Evolutionary conservation across 176 grass and related monocot genomes (phyloP), one percentile per base, ranked within the genome.

Genomic region (Juncus inflexus): DNA sequence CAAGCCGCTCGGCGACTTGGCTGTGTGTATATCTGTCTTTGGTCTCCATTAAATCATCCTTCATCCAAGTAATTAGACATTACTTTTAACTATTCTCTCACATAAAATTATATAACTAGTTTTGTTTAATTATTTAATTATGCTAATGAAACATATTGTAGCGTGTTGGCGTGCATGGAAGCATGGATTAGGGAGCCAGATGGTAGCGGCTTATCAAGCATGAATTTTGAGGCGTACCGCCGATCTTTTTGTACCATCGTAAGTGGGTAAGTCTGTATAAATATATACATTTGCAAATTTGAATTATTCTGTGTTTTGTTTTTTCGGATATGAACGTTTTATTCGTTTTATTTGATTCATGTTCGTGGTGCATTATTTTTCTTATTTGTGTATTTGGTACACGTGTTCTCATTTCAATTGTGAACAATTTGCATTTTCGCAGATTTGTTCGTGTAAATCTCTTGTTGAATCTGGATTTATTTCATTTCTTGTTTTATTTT

Each of bases 141-240:
- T n/a, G n/a, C 39, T 58, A 50, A 55, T 70, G 47, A n/a, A 9
- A 71, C 57, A 40, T 10, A 55, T 40, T 69, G 66, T 37, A 71
- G 67, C 37, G 9, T 42, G 9, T 58, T 71, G 37, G 51, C 67
- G 42, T 71, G 67, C 67, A 71, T 71, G 66, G 82, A 78, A 57
- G 82, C 76, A 8, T 96, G 85, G 83, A 64, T 91, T 60, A 50
- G 42, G 10, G 37, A 72, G 9, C 58, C 73, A 55, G 35, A 63
- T 2, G 58, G 42, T 7, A 49, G 42, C 51, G 66, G 71, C 0
- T 73, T 50, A 3, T 63, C 58, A 2, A 63, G 11, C 43, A 72
- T 49, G 61, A 43, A 14, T 55, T 99, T 99, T 57, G 53, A 89
- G 12, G 67, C 52, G 15, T 92, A 99, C 74, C 72, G 63, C 9